Evolutionary conservation across 2,329 filamentous ascomycete genomes (phyloP).

Genomic region (Trichoderma harzianum): DNA sequence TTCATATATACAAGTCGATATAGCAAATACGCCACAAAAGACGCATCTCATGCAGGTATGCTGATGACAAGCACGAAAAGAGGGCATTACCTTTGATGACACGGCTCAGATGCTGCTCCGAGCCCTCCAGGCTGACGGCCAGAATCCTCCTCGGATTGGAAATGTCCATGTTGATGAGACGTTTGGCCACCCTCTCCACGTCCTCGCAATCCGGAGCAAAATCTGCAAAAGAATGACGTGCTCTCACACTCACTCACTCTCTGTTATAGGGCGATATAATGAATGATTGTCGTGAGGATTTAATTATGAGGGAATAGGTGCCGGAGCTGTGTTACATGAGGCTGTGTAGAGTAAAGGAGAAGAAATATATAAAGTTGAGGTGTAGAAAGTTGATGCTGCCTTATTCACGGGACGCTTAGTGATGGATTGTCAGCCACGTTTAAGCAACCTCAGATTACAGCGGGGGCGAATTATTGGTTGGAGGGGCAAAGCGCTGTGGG

Average conservation of each 20-base stretch:
- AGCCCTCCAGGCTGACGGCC: constrained; percentile 50
- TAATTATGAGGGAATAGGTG: not conserved
- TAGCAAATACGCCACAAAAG: not conserved
- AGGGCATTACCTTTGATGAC: constrained; percentile 50
- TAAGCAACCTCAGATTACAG: not conserved
- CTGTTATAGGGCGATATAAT: not conserved
- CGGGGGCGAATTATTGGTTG: not conserved
- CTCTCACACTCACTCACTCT: not conserved
- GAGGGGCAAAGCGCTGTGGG: not conserved
- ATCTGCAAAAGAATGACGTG: not conserved
- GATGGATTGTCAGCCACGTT: constrained; percentile 7
- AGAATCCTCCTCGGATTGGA: constrained; percentile 55
- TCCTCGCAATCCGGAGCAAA: not conserved
- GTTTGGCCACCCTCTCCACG: not conserved
- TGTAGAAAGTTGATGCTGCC: not conserved
- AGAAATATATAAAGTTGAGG: not conserved
- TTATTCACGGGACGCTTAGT: not conserved
- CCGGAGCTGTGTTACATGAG: not conserved
- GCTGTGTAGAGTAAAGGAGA: not conserved
- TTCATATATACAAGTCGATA: not conserved
- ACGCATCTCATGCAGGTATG: not conserved
- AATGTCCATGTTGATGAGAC: constrained; percentile 32
- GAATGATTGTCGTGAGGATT: not conserved
- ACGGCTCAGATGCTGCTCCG: constrained; percentile 44
- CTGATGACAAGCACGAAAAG: not conserved